A percentile compares a stretch with the other conserved stretches of the same genome.
These are phyloP conservation scores for Raphidocelis subcapitata DNA, from an alignment of 139 green algal species.

Conservation along the genomic window DNA sequence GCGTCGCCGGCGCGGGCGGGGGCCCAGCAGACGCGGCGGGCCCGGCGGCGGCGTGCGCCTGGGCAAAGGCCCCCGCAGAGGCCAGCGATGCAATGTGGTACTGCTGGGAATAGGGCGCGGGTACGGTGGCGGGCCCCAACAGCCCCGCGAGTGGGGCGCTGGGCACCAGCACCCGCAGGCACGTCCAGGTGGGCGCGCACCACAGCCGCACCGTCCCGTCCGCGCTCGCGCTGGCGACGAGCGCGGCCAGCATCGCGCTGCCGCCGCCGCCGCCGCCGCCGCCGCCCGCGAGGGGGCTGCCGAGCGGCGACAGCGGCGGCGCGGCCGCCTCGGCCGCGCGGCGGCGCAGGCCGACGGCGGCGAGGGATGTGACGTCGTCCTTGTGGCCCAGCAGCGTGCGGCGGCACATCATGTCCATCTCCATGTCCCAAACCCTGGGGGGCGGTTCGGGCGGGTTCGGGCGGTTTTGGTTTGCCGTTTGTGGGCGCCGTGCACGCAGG, in stretches of 20 bases:
- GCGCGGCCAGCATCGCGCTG: constrained; percentile 2
- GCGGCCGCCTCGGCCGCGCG: neutral
- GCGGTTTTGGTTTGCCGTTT: neutral
- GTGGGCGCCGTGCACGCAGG: neutral
- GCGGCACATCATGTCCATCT: constrained; percentile 81
- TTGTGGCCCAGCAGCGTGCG: constrained; percentile 81
- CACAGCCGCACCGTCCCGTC: constrained; percentile 84
- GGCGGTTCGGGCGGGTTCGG: too few relatives aligned
- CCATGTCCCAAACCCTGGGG: constrained; percentile 81
- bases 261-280: neutral
- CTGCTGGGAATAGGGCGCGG: constrained; percentile 10
- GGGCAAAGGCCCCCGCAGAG: neutral
- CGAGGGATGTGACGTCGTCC: constrained; percentile 74
- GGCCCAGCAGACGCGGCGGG: neutral
- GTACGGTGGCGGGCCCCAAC: neutral
- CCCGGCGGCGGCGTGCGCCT: constrained; percentile 2
- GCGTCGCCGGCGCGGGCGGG: neutral
- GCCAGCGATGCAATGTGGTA: neutral
- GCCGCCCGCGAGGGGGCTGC: neutral
- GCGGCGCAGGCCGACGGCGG: constrained; percentile 28
- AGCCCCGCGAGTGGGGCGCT: neutral
- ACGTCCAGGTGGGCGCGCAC: constrained; percentile 47
- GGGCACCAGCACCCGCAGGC: constrained; percentile 44
- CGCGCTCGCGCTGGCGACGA: constrained; percentile 70
- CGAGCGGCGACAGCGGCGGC: neutral